These are phyloP conservation scores for Penicillium expansum DNA, from an alignment of 2,329 filamentous ascomycete species.

Conservation along the genomic window DNA sequence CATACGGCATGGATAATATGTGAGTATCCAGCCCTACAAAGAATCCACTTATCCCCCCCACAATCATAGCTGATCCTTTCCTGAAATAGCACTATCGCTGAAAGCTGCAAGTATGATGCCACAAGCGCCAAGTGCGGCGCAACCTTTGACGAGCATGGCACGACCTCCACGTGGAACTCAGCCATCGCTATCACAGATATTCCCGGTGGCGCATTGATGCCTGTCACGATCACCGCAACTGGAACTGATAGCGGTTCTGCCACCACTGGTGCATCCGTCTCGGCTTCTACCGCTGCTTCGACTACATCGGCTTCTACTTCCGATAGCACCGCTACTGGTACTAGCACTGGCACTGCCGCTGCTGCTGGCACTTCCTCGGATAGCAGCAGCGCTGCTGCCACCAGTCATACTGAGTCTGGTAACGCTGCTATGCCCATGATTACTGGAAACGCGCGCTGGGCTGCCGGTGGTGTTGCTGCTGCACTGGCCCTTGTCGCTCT, in stretches of 20 bases:
- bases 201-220: constrained; percentile 3
- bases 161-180: neutral
- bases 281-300: constrained; percentile 4
- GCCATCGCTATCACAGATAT: neutral
- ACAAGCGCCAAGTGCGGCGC: neutral
- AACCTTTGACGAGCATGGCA: neutral
- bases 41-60: neutral
- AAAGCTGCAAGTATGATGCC: constrained; percentile 3
- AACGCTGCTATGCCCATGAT: constrained; percentile 19
- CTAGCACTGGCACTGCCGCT: neutral
- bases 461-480: constrained; percentile 17
- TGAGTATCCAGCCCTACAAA: neutral
- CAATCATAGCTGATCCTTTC: constrained; percentile 2
- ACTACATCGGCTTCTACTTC: constrained; percentile 1
- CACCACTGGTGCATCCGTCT: constrained; percentile 7
- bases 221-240: constrained; percentile 6
- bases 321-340: neutral
- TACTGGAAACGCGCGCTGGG: constrained; percentile 15
- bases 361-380: neutral
- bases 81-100: neutral
- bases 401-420: constrained; percentile 4
- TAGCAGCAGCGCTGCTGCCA: constrained; percentile 5
- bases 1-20: neutral
- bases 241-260: neutral
- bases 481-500: constrained; percentile 3